Evolutionary conservation across 805 yeast species (phyloP), one percentile per base, ranked within the genome.

Genomic region (Hemisphaericaspora nanyangensis): DNA sequence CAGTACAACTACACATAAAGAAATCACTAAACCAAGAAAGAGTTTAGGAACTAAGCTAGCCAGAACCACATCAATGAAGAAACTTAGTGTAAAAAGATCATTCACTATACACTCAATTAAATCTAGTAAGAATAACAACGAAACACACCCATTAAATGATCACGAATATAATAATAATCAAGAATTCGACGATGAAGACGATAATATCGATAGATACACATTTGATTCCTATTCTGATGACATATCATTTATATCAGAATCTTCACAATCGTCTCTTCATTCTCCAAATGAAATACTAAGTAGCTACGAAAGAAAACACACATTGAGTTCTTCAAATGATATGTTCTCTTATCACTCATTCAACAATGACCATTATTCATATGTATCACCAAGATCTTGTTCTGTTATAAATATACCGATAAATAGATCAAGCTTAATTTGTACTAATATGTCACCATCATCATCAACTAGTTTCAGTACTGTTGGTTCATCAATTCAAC

Each of bases 131-230:
- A 8, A 13, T 4, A 19, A 8, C 13, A 11, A 17, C 27, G 13
- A 17, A 15, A 8, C 38, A 18, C 38, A 35, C 13, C 38, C 38
- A 19, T 18, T 35, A 27, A 22, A 33, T 16, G 26, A n/a, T 29
- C 12, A 28, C 13, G 40, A 19, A 20, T 24, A 34, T 30, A 31
- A 33, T 12, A 16, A 16, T 20, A 24, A 18, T 20, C 15, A 15
- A 20, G 27, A 17, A 7, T 35, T 25, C 5, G 37, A 43, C 4
- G 38, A 22, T 13, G 38, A 31, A 19, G 12, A 11, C 10, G 35
- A 39, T 18, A 38, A 43, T 6, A 28, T 25, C 28, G 40, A 30
- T 6, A 38, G 31, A 18, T 34, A 35, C 15, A 17, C 41, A 30
- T 29, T 12, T 19, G 42, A 42, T 15, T n/a, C 29, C 26, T 22